Percentiles rank a stretch among this genome's conserved stretches.
Evolutionary conservation across 139 green algal species (phyloP).

Genomic region (Edaphochlamys debaryana): DNA sequence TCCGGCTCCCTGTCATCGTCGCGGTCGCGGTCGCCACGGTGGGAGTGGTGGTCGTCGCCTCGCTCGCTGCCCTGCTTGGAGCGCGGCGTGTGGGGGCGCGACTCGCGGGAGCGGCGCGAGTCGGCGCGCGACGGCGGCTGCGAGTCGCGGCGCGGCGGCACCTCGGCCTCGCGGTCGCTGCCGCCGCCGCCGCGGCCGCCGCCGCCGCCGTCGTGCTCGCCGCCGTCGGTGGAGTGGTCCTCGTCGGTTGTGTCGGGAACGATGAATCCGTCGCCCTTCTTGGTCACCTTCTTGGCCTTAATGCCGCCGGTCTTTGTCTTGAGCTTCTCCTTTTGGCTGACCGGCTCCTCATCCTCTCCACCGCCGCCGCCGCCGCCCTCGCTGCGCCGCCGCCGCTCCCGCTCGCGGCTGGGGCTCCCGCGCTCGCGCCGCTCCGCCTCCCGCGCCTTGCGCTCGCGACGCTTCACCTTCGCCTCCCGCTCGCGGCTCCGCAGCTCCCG

Average conservation of each 20-base stretch:
- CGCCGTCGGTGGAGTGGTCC: background rate
- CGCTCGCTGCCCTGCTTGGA: too few species aligned
- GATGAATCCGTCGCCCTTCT: slow-evolving; percentile 3
- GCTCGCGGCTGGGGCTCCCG: background rate
- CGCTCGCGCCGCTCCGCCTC: background rate
- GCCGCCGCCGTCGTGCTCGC: background rate
- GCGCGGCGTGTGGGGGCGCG: too few species aligned
- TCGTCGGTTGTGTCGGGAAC: slow-evolving; percentile 16
- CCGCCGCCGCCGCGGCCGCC: too few species aligned
- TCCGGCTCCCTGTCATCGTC: background rate
- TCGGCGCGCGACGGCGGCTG: too few species aligned
- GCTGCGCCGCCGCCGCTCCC: background rate
- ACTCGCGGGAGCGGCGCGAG: too few species aligned
- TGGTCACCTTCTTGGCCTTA: slow-evolving; percentile 34
- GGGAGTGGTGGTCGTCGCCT: background rate
- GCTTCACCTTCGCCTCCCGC: slow-evolving; percentile 6
- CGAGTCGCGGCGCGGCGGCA: too few species aligned
- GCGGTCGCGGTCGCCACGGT: background rate
- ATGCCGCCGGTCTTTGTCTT: slow-evolving; percentile 28
- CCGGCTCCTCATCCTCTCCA: background rate
- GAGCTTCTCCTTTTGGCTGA: slow-evolving; percentile 21
- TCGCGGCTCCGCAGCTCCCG: slow-evolving; percentile 28
- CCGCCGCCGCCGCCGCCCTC: background rate
- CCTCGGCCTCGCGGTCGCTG: too few species aligned
- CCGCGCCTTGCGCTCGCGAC: background rate